These are phyloP conservation scores for Backusella liffmaniae DNA, from an alignment of 192 early-diverging fungal species.

Conservation along the genomic window DNA sequence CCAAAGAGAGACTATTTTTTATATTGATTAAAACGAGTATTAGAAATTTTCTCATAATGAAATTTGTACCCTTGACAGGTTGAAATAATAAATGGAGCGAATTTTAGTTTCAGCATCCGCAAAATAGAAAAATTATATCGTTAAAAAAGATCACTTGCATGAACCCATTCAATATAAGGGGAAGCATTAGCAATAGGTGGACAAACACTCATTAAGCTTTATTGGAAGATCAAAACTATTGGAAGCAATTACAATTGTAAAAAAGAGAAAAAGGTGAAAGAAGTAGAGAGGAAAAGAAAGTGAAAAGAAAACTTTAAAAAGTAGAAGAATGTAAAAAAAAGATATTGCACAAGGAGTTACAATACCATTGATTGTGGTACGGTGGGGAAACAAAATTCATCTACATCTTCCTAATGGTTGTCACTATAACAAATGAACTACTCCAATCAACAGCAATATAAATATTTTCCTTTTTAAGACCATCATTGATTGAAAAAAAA, in stretches of 20 bases:
- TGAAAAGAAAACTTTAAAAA: neutral
- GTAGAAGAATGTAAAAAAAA: neutral
- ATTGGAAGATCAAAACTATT: neutral
- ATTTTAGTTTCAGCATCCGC: slow-evolving; percentile 2
- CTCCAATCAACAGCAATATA: neutral
- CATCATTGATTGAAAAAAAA: neutral
- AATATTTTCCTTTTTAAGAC: slow-evolving; percentile 10
- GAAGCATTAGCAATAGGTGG: neutral
- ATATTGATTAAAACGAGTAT: neutral
- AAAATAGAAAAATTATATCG: neutral
- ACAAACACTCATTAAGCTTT: neutral
- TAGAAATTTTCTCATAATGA: neutral
- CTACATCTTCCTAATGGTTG: slow-evolving; percentile 3
- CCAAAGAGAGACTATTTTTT: slow-evolving; percentile 37
- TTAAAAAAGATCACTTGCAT: slow-evolving; percentile 8
- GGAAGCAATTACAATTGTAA: neutral
- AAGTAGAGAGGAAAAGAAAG: neutral
- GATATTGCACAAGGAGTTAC: neutral
- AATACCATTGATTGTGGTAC: neutral
- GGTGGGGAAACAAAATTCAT: slow-evolving; percentile 1
- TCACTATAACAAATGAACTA: neutral
- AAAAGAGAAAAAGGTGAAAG: neutral
- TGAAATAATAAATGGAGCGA: neutral
- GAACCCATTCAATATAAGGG: slow-evolving; percentile 13
- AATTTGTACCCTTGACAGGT: neutral